Base-by-base conservation (phyloP, 495 filamentous ascomycete genomes). In the Symbiotaphrina buchneri region DNA sequence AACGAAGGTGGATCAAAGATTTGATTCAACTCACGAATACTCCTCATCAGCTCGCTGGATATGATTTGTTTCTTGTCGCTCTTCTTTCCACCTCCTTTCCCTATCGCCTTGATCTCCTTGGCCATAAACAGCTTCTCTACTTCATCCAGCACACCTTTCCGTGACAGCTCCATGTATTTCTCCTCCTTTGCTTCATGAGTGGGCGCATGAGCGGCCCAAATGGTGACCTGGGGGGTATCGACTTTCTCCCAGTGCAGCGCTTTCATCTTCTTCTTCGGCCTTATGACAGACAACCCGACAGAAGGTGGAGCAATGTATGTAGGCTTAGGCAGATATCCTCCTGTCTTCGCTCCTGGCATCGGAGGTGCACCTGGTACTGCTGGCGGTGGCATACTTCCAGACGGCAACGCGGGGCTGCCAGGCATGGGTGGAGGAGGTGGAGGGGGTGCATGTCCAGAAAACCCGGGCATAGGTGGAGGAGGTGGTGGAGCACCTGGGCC, bases 221-320 rank as follows among this genome's bases (percentile, higher is more conserved):
- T 80, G 21, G 87, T 95, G 22, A 85, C 80, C 46, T 91, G 73
- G 10, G 82, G 78, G 31, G 81, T 63, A 50, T 97, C 87, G 22
- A 97, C 77, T 54, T 97, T 97, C 47, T 97, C 87, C 87, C 87
- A 97, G 56, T 97, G 87, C 38, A 97, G 65, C 21, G 87, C 84
- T 66, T 97, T 97, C 44, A 97, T 77, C 54, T 95, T 97, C 71
- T 90, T 94, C 64, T 93, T 95, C 20, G 90, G 84, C 40, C 85
- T 61, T 17, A 78, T 78, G 40, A 78, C 75, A 18, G 81, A 46
- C 4, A 49, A 40, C 6, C 38, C 38, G 25, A 53, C 8, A 3
- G 34, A 18, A 2, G 34, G 28, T 3, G 34, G 8, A 7, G 34
- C 21, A 15, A 28, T 36, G 15, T 20, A 38, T 27, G 39, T 32